A percentile compares a stretch with the other conserved stretches of the same genome.
phyloP scores from a whole-genome alignment of 1,284 basidiomycete genomes.

The Stereum hirsutum region DNA sequence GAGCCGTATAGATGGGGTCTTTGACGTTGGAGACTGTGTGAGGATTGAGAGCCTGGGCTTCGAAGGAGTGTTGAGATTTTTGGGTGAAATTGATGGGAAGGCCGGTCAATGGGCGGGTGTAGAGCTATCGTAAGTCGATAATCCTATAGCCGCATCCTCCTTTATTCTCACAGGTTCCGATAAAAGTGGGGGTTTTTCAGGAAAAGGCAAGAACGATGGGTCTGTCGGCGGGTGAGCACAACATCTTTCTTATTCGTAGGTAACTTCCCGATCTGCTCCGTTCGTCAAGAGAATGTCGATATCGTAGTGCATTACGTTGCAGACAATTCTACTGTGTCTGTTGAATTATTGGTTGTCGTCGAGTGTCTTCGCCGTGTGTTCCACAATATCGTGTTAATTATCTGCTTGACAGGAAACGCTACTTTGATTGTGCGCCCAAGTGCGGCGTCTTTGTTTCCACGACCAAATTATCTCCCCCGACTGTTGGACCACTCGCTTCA shows the following conservation, averaged over 20 bases:
- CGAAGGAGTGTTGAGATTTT: constrained; percentile 72
- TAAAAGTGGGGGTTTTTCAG: constrained; percentile 71
- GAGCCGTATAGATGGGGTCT: constrained; percentile 34
- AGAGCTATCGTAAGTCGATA: too few relatives aligned
- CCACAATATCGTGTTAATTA: constrained; percentile 1
- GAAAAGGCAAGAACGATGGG: constrained; percentile 97
- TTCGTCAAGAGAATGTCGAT: too few relatives aligned
- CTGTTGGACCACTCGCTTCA: constrained; percentile 44
- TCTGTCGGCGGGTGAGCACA: constrained; percentile 78
- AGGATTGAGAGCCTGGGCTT: constrained; percentile 79
- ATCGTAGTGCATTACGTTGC: too few relatives aligned
- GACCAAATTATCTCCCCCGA: constrained; percentile 72
- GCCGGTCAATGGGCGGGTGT: constrained; percentile 87
- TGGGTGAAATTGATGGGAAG: constrained; percentile 83
- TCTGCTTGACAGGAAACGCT: constrained; percentile 50
- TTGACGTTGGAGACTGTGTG: constrained; percentile 74
- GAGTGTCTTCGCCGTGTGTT: not conserved
- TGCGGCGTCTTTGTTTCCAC: constrained; percentile 89
- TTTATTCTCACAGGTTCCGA: too few relatives aligned
- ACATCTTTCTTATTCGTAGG: too few relatives aligned
- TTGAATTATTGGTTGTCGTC: too few relatives aligned
- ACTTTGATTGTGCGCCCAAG: constrained; percentile 79
- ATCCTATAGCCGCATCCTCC: too few relatives aligned
- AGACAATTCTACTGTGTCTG: too few relatives aligned
- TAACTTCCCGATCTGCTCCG: too few relatives aligned